Base-by-base conservation (phyloP, 257 asterid genomes). In the Eucommia ulmoides region DNA sequence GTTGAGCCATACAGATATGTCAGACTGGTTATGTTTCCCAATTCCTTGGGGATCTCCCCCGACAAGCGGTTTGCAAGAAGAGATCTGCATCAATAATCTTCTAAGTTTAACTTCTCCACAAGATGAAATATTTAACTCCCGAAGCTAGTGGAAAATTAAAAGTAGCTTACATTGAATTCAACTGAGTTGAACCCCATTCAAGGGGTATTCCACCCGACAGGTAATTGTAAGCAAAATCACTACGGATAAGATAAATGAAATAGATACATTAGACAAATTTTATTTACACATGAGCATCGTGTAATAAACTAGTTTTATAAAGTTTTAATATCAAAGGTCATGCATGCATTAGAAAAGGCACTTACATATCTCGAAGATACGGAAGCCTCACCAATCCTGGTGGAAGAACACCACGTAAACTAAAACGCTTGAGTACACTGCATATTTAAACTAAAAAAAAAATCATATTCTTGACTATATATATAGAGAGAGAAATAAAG, bases 141-240 rank as follows among this genome's bases (percentile, higher is more conserved):
- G 23, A 33, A 29, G 58, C 19, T 45, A 17, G 33, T 20, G 52
- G 33, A 25, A 18, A 45, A 57, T 7, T n/a, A n/a, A 35, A 42
- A 57, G 48, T 20, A 21, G 41, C 67, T 67, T 88, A 88, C 97
- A 84, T 75, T 52, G 8, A 72, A 45, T 22, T 68, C 65, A 89
- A 68, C 64, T 63, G 72, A 19, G 60, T 63, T 1, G 80, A 74
- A 55, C 81, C 79, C 97, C 97, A 89, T 67, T 82, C 87, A 51
- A 56, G 33, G 35, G 97, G 97, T 71, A 85, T 82, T 35, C 88
- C 67, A 26, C 94, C 94, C 2, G 54, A 64, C 58, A 89, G 79
- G 56, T 78, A 81, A 64, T 89, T 84, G 70, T 74, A 89, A 24
- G 96, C 94, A 61, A 88, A 64, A 69, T 88, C 97, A 60, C 97